Percentiles rank a stretch among this genome's conserved stretches.
phyloP scores from a whole-genome alignment of 1,284 basidiomycete genomes.

The Irpex sp. region DNA sequence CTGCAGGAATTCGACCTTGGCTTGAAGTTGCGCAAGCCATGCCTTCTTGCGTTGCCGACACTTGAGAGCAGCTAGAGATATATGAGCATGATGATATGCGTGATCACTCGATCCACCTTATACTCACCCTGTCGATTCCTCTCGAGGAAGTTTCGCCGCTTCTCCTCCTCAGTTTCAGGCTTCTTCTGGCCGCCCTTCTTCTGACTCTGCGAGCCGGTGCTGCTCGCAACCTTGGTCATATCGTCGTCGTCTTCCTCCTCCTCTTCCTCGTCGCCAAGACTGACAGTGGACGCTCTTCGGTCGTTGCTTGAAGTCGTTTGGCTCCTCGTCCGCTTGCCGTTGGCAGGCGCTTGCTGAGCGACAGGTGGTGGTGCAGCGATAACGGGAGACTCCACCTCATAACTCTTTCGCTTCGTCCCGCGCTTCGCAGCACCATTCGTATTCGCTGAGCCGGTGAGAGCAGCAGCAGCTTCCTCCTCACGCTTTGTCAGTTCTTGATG shows the following conservation, averaged over 20 bases:
- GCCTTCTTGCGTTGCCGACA: slow-evolving; percentile 99
- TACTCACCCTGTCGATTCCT: slow-evolving; percentile 86
- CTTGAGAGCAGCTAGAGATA: slow-evolving; percentile 83
- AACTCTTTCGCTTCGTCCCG: slow-evolving; percentile 62
- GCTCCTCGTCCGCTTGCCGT: slow-evolving; percentile 18
- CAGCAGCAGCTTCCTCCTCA: slow-evolving; percentile 64
- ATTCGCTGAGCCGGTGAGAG: slow-evolving; percentile 23
- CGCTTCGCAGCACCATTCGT: slow-evolving; percentile 37
- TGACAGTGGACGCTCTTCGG: slow-evolving; percentile 33
- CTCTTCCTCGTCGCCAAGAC: slow-evolving; percentile 44
- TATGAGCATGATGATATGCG: background rate
- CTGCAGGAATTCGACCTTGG: slow-evolving; percentile 86
- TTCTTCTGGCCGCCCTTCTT: slow-evolving; percentile 47
- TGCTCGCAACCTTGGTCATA: slow-evolving; percentile 17
- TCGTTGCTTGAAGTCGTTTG: slow-evolving; percentile 14
- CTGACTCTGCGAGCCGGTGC: background rate
- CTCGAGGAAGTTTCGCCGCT: slow-evolving; percentile 91
- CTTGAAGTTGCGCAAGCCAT: slow-evolving; percentile 91
- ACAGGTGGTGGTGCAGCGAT: slow-evolving; percentile 34
- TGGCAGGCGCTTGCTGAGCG: slow-evolving; percentile 15
- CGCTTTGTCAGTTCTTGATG: slow-evolving; percentile 96
- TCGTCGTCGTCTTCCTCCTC: slow-evolving; percentile 27
- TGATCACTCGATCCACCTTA: background rate
- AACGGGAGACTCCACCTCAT: slow-evolving; percentile 27
- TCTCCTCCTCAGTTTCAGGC: slow-evolving; percentile 94